Evolutionary conservation across 192 early-diverging fungal species (phyloP).

Genomic region (Gaertneriomyces semiglobifer): DNA sequence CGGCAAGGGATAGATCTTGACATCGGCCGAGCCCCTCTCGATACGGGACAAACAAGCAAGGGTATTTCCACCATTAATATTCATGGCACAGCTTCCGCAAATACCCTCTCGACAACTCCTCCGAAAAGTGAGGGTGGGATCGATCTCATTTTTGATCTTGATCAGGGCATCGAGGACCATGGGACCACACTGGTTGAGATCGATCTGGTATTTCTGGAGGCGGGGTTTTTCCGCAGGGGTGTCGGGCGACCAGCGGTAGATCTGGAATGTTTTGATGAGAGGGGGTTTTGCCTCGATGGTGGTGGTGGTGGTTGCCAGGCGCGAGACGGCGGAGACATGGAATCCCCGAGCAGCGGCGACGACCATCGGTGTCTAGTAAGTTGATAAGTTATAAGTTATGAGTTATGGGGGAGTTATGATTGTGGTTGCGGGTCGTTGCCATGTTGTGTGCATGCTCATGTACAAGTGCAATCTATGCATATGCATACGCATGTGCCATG

Average conservation of each 20-base stretch:
- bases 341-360: constrained; percentile 9
- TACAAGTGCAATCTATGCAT: too few relatives aligned
- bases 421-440: too few relatives aligned
- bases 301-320: constrained; percentile 32
- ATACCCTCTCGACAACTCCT: constrained; percentile 96
- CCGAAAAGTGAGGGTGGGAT: constrained; percentile 91
- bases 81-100: constrained; percentile 98
- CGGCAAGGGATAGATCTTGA: constrained; percentile 94
- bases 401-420: too few relatives aligned
- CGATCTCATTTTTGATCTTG: constrained; percentile 97
- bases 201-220: constrained; percentile 83
- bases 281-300: constrained; percentile 47
- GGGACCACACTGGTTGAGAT: constrained; percentile 89
- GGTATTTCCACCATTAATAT: constrained; percentile 94
- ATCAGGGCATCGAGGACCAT: constrained; percentile 95
- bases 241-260: constrained; percentile 95
- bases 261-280: constrained; percentile 82
- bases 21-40: constrained; percentile 60
- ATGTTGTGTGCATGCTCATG: too few relatives aligned
- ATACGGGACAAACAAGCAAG: constrained; percentile 91
- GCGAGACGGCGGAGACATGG: constrained; percentile 23
- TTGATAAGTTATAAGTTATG: too few relatives aligned
- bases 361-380: too few relatives aligned
- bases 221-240: constrained; percentile 80
- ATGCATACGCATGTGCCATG: too few relatives aligned